These are phyloP conservation scores for Sutorius australiensis DNA, from an alignment of 768 basidiomycete genomes.

Conservation along the genomic window DNA sequence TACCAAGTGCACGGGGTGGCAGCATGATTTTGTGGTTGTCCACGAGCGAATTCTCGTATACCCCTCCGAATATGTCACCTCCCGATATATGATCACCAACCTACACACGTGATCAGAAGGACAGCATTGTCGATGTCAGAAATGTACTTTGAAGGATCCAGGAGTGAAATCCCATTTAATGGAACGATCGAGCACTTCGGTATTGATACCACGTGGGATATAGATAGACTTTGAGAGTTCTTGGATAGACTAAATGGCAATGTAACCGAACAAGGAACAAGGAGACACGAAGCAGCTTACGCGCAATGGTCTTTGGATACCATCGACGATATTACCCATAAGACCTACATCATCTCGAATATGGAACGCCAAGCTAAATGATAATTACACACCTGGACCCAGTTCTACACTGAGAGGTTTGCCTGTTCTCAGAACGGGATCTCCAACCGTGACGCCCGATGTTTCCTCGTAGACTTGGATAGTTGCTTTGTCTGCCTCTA, in stretches of 20 bases:
- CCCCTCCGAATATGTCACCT: constrained; percentile 92
- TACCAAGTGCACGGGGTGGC: constrained; percentile 88
- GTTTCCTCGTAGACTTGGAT: constrained; percentile 99
- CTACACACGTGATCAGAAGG: constrained; percentile 35
- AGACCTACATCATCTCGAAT: constrained; percentile 53
- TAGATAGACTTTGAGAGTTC: constrained; percentile 98
- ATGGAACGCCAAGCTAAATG: neutral
- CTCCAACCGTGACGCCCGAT: constrained; percentile 97
- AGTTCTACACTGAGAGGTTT: constrained; percentile 98
- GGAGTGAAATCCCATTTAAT: constrained; percentile 96
- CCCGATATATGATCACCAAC: constrained; percentile 97
- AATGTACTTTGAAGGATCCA: constrained; percentile 62
- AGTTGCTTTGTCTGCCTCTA: constrained; percentile 96
- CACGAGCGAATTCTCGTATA: constrained; percentile 96
- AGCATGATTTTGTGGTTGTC: constrained; percentile 98
- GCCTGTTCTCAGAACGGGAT: constrained; percentile 95
- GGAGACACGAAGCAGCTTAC: constrained; percentile 41
- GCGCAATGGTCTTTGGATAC: constrained; percentile 89
- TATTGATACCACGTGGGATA: constrained; percentile 98
- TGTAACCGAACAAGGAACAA: neutral
- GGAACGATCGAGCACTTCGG: constrained; percentile 84
- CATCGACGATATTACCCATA: constrained; percentile 99
- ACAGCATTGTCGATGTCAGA: neutral
- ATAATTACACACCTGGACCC: constrained; percentile 71
- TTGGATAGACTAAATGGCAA: constrained; percentile 68